phyloP scores from a whole-genome alignment of 1,139 yeast genomes.

The Sugiyamaella novakii region DNA sequence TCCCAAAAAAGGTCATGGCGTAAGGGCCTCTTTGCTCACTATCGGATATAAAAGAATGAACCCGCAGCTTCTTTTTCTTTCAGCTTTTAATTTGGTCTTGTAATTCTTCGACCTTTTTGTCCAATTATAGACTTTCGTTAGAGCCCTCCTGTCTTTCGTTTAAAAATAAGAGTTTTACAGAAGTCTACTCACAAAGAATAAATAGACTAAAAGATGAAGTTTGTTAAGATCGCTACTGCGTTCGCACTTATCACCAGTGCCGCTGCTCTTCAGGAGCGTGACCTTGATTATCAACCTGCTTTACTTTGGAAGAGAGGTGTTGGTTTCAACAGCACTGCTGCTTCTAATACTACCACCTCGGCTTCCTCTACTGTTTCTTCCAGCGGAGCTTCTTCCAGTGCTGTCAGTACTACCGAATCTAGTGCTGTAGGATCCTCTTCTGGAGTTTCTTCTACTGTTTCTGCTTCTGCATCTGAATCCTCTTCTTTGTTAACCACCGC shows the following conservation, averaged over 20 bases:
- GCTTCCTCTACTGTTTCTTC: conserved; percentile 1
- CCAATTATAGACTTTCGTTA: conserved; percentile 15
- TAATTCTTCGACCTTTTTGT: conserved; percentile 15
- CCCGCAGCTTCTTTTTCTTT: conserved; percentile 1
- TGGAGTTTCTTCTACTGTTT: no score
- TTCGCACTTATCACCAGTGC: conserved; percentile 17
- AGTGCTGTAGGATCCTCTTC: no score
- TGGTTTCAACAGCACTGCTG: conserved; percentile 7
- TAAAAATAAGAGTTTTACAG: conserved; percentile 2
- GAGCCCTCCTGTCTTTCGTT: conserved; percentile 16
- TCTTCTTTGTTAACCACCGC: no score
- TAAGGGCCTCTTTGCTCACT: not conserved
- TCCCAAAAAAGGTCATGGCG: conserved; percentile 6
- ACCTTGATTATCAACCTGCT: conserved; percentile 6
- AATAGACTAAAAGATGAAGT: conserved; percentile 17
- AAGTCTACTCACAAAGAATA: conserved; percentile 6
- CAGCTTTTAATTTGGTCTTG: conserved; percentile 5
- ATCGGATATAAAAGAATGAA: conserved; percentile 5
- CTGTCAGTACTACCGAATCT: no score
- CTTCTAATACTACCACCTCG: not conserved
- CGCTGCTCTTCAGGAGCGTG: conserved; percentile 17
- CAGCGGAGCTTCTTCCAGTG: no score
- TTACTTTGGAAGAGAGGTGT: conserved; percentile 14
- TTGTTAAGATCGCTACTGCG: conserved; percentile 14
- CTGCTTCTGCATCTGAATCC: no score